Base-by-base conservation (phyloP, 1,139 yeast species). In the Tardiomyces depauwii region DNA sequence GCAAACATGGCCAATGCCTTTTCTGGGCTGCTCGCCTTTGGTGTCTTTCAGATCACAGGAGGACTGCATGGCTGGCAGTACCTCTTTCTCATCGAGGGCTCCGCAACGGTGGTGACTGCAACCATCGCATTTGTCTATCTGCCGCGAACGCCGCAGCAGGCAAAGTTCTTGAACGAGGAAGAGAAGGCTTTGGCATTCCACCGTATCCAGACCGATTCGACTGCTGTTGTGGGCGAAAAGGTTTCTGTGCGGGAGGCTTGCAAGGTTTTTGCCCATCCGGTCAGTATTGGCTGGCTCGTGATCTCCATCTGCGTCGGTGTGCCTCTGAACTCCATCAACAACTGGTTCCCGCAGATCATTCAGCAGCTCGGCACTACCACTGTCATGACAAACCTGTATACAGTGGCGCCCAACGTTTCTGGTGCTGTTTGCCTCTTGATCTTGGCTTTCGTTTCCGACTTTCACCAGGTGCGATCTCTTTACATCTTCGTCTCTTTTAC, bases 331-430 rank as follows among this genome's bases (percentile, higher is more conserved):
- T 70, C 76, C 14, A 67, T 73, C 50, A 70, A 71, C 51, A 70
- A 69, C 54, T 73, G 74, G 73, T 70, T 73, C 50, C 77, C 81
- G 45, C 75, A 77, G 44, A 76, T 76, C 50, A 71, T 76, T 50
- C 65, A 63, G 42, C 67, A 72, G 46, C 65, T 77, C 67, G 80
- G 80, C 4, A 72, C 72, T 53, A 74, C 80, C 1, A 41, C 42
- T 16, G 42, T 41, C n/a, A 41, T 18, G 42, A 41, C 42, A 14
- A 41, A 41, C 38, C 25, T 41, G 23, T 41, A 41, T 16, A 41
- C 42, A 5, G 75, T 76, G 27, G 77, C 77, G 47, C 81, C 82
- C 21, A 76, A 78, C 71, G 61, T 76, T 38, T 65, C 69, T 50
- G 79, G 80, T 1, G 77, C 78, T 44, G 73, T 68, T 3, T 59